Conservation (phyloP, 805 yeast genomes). For the Metschnikowia reukaufii region DNA sequence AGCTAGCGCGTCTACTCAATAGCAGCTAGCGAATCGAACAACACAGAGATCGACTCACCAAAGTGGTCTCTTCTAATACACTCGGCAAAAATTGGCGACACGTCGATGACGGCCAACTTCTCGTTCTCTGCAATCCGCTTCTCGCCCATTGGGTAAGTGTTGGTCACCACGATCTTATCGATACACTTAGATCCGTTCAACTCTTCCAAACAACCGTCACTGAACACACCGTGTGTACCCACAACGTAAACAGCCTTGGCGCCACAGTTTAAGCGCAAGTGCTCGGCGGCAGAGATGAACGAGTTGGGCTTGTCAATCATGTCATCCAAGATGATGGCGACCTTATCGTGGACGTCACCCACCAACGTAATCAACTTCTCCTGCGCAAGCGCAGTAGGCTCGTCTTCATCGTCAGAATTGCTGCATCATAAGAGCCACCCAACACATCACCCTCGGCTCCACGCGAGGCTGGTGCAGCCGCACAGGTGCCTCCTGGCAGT, state of each 20-base stretch:
- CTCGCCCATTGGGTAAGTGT: constrained; percentile 86
- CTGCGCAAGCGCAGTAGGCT: constrained; percentile 54
- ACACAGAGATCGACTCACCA: constrained; percentile 93
- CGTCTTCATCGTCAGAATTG: constrained; percentile 89
- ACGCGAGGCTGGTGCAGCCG: constrained; percentile 15
- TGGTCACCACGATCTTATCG: constrained; percentile 91
- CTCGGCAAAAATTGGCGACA: constrained; percentile 94
- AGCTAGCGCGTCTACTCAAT: constrained; percentile 27
- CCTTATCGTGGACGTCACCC: constrained; percentile 89
- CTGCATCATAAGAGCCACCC: constrained; percentile 78
- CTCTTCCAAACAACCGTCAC: constrained; percentile 79
- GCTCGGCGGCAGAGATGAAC: constrained; percentile 97
- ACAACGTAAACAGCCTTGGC: constrained; percentile 87
- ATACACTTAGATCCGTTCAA: constrained; percentile 77
- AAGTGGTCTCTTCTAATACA: constrained; percentile 98
- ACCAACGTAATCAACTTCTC: constrained; percentile 94
- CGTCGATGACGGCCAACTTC: constrained; percentile 86
- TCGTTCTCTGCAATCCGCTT: constrained; percentile 52
- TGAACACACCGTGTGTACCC: constrained; percentile 95
- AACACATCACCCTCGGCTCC: constrained; percentile 52
- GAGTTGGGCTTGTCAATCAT: constrained; percentile 95
- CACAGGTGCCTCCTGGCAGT: constrained; percentile 1
- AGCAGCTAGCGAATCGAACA: constrained; percentile 83
- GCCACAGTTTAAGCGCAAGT: constrained; percentile 92
- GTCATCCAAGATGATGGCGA: constrained; percentile 93